phyloP scores from a whole-genome alignment of 495 filamentous ascomycete species.

The Neurospora sublineolata region DNA sequence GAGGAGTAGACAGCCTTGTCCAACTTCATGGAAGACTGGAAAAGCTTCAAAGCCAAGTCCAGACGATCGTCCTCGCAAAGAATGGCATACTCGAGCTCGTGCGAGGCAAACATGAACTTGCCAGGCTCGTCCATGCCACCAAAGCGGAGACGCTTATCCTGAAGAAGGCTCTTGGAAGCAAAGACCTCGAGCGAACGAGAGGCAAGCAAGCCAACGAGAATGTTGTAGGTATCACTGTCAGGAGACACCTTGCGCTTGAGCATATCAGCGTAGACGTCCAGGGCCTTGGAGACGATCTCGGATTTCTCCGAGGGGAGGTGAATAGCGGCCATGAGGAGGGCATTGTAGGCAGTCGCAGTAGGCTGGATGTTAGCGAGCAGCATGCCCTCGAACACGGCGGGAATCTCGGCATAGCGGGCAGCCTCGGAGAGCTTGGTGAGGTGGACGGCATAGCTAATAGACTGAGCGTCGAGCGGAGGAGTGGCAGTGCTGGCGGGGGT shows the following conservation, averaged over 20 bases:
- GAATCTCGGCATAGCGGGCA: conserved; percentile 71
- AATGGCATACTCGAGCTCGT: conserved; percentile 71
- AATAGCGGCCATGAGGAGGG: conserved; percentile 71
- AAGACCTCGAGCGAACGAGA: conserved; percentile 63
- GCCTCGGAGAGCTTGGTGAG: conserved; percentile 58
- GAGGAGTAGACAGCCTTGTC: conserved; percentile 46
- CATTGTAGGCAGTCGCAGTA: conserved; percentile 77
- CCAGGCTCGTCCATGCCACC: conserved; percentile 78
- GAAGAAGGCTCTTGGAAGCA: conserved; percentile 54
- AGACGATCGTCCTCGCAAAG: conserved; percentile 78
- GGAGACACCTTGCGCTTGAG: conserved; percentile 72
- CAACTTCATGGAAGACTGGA: conserved; percentile 55
- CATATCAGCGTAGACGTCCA: conserved; percentile 96
- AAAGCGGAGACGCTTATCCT: conserved; percentile 65
- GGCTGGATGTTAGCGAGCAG: conserved; percentile 67
- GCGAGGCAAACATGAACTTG: conserved; percentile 83
- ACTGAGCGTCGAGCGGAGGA: conserved; percentile 41
- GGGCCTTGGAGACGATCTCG: conserved; percentile 74
- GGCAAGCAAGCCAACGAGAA: conserved; percentile 70
- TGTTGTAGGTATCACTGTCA: conserved; percentile 75
- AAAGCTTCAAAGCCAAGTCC: conserved; percentile 70
- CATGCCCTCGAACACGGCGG: conserved; percentile 78
- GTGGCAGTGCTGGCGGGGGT: conserved; percentile 35
- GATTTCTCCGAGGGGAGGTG: conserved; percentile 58
- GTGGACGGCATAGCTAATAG: conserved; percentile 59